Percentiles rank a stretch among this genome's conserved stretches.
phyloP scores from a whole-genome alignment of 2,329 filamentous ascomycete species.

The Magnaporthiopsis incrustans region DNA sequence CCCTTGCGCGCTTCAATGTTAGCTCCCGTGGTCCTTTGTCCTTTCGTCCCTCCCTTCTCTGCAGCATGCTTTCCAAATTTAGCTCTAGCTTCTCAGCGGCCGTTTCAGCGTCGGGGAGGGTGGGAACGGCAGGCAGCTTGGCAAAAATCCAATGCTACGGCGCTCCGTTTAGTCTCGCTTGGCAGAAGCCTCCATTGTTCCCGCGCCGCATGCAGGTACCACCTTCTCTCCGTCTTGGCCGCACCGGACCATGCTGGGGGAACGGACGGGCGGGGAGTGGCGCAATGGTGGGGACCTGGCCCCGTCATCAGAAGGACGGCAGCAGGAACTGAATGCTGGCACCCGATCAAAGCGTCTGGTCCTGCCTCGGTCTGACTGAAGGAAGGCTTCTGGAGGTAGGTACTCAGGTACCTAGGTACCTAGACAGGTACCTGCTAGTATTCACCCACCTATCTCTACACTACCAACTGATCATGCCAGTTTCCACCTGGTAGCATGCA shows the following conservation, averaged over 20 bases:
- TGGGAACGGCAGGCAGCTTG: no score
- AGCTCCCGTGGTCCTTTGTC: background rate
- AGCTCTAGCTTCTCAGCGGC: background rate
- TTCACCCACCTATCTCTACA: no score
- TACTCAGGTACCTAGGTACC: no score
- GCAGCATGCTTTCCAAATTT: background rate
- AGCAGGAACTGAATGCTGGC: background rate
- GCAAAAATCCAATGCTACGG: background rate
- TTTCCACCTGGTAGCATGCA: no score
- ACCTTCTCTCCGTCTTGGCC: background rate
- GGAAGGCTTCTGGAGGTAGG: background rate
- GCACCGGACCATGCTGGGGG: no score
- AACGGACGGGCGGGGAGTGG: background rate
- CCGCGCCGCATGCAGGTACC: background rate
- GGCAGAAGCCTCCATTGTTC: background rate
- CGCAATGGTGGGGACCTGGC: background rate
- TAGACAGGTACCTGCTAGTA: no score
- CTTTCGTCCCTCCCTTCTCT: background rate
- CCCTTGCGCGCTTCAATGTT: background rate
- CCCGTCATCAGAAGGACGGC: background rate
- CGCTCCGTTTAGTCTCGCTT: background rate
- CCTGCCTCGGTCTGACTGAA: background rate
- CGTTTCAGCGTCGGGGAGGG: background rate
- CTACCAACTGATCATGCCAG: no score
- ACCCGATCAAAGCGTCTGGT: background rate